Percentiles rank a stretch among this genome's conserved stretches.
These are phyloP conservation scores for Plasmodium berghei DNA, from an alignment of 169 alveolate genomes.

Conservation along the genomic window DNA sequence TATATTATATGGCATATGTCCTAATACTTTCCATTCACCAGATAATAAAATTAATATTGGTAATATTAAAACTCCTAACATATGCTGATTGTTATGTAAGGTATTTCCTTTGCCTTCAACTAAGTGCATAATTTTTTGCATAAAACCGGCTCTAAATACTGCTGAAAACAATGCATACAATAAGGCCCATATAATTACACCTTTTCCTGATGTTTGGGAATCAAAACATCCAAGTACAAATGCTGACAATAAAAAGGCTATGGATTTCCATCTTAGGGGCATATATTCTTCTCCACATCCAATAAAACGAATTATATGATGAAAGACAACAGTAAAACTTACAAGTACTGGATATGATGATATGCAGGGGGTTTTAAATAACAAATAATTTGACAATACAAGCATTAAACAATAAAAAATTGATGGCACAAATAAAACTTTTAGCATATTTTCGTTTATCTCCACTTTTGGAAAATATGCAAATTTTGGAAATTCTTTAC, in stretches of 20 bases:
- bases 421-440: constrained; percentile 89
- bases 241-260: constrained; percentile 88
- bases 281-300: constrained; percentile 95
- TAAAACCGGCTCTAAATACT: constrained; percentile 92
- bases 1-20: constrained; percentile 86
- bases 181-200: constrained; percentile 90
- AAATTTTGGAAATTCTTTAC: constrained; percentile 88
- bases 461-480: constrained; percentile 90
- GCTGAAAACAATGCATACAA: constrained; percentile 93
- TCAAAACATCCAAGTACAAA: constrained; percentile 92
- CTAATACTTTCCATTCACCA: constrained; percentile 86
- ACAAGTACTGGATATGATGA: constrained; percentile 94
- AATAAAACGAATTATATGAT: constrained; percentile 93
- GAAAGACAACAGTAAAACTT: constrained; percentile 94
- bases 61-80: constrained; percentile 90
- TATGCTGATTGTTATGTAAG: constrained; percentile 93
- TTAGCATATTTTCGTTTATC: constrained; percentile 85
- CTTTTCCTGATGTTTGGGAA: constrained; percentile 91
- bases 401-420: constrained; percentile 91
- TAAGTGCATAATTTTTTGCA: constrained; percentile 93
- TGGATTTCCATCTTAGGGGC: constrained; percentile 93
- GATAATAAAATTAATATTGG: constrained; percentile 87
- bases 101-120: constrained; percentile 93
- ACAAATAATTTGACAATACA: constrained; percentile 91
- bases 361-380: constrained; percentile 91